Conservation (phyloP, 768 basidiomycete genomes). For the Collybiopsis luxurians region DNA sequence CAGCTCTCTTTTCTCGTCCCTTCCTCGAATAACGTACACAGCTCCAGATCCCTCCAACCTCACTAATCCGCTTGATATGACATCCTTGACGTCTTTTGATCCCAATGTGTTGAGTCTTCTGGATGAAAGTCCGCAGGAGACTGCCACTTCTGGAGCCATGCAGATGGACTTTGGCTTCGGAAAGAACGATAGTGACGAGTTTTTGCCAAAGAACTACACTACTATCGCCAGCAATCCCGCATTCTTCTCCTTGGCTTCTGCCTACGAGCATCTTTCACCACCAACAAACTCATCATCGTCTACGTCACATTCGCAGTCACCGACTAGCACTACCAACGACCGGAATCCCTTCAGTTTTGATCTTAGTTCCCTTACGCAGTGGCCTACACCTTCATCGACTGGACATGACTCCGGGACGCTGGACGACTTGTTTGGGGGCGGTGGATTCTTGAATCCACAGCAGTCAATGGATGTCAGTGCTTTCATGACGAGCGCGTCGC, state of each 20-base stretch:
- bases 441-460: slow-evolving; percentile 28
- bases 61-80: slow-evolving; percentile 58
- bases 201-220: slow-evolving; percentile 56
- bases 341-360: slow-evolving; percentile 43
- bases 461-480: slow-evolving; percentile 28
- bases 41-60: slow-evolving; percentile 30
- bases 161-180: slow-evolving; percentile 61
- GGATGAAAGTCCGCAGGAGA: slow-evolving; percentile 56
- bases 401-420: slow-evolving; percentile 35
- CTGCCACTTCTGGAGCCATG: slow-evolving; percentile 57
- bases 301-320: slow-evolving; percentile 6
- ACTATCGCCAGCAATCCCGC: slow-evolving; percentile 82
- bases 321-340: slow-evolving; percentile 14
- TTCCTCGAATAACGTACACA: slow-evolving; percentile 24
- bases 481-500: slow-evolving; percentile 27
- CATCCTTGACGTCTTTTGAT: slow-evolving; percentile 68
- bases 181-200: slow-evolving; percentile 39
- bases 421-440: slow-evolving; percentile 42
- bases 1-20: slow-evolving; percentile 21
- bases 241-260: slow-evolving; percentile 78
- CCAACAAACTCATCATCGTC: slow-evolving; percentile 12
- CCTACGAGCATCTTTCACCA: slow-evolving; percentile 43
- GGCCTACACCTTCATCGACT: slow-evolving; percentile 34
- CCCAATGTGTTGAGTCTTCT: slow-evolving; percentile 61
- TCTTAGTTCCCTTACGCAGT: slow-evolving; percentile 42